A percentile compares a stretch with the other conserved stretches of the same genome.
These are phyloP conservation scores for Penicillium hesseltinei DNA, from an alignment of 2,329 filamentous ascomycete species.

Conservation along the genomic window DNA sequence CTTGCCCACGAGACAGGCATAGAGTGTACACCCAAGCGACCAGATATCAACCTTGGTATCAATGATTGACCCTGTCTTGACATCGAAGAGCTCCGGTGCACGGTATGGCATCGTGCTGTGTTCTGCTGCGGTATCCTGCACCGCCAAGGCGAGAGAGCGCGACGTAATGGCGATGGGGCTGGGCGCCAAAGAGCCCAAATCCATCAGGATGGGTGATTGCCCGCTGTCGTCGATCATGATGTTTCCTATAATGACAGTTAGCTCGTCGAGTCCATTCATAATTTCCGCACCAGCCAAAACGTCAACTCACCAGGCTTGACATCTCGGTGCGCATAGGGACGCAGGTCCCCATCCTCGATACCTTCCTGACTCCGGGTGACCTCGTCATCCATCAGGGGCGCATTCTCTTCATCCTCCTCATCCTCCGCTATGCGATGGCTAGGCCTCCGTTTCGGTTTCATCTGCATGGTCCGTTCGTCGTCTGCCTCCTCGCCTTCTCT, in stretches of 20 bases:
- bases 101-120: slow-evolving; percentile 99
- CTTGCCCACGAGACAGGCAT: slow-evolving; percentile 93
- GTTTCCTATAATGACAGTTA: slow-evolving; percentile 59
- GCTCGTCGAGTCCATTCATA: not conserved
- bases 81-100: slow-evolving; percentile 95
- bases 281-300: not conserved
- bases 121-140: slow-evolving; percentile 92
- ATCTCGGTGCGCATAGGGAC: slow-evolving; percentile 90
- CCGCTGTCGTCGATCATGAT: slow-evolving; percentile 98
- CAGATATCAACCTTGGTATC: slow-evolving; percentile 98
- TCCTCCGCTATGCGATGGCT: slow-evolving; percentile 55
- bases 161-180: slow-evolving; percentile 88
- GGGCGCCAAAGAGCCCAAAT: slow-evolving; percentile 85
- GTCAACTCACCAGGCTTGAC: slow-evolving; percentile 80
- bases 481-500: slow-evolving; percentile 58
- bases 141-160: slow-evolving; percentile 81
- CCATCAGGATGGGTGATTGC: slow-evolving; percentile 89
- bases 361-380: slow-evolving; percentile 66
- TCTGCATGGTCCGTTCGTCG: slow-evolving; percentile 39
- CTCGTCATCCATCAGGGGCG: slow-evolving; percentile 79
- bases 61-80: slow-evolving; percentile 86
- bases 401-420: slow-evolving; percentile 76
- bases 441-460: slow-evolving; percentile 42
- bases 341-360: slow-evolving; percentile 64
- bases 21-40: slow-evolving; percentile 96